Evolutionary conservation across 352 stramenopile genomes (phyloP).

Genomic region (Globisporangium recalcitrans): DNA sequence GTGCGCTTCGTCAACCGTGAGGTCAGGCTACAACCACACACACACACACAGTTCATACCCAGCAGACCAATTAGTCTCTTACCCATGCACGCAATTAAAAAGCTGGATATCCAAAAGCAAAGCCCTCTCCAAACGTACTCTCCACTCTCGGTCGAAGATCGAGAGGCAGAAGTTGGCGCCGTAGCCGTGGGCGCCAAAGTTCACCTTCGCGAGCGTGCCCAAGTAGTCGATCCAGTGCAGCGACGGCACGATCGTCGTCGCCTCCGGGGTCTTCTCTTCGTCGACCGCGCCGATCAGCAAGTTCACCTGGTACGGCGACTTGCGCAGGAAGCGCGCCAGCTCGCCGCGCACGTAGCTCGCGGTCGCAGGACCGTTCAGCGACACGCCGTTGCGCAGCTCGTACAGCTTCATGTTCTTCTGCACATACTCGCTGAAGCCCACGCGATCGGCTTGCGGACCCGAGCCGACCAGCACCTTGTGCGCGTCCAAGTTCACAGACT

Average conservation of each 20-base stretch:
- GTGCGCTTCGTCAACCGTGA: constrained; percentile 71
- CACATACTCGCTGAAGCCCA: constrained; percentile 84
- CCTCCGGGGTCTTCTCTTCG: constrained; percentile 27
- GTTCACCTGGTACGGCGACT: constrained; percentile 84
- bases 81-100: constrained; percentile 4
- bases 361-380: constrained; percentile 70
- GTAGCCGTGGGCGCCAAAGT: constrained; percentile 85
- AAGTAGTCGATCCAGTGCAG: constrained; percentile 90
- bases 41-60: not conserved
- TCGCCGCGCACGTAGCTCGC: constrained; percentile 84
- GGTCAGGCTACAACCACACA: constrained; percentile 36
- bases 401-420: constrained; percentile 92
- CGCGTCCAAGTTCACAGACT: constrained; percentile 67
- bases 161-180: constrained; percentile 80
- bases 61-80: not conserved
- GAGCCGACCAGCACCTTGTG: constrained; percentile 81
- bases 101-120: not conserved
- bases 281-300: constrained; percentile 76
- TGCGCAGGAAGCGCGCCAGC: constrained; percentile 74
- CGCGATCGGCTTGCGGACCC: constrained; percentile 73
- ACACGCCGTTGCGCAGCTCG: constrained; percentile 83
- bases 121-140: constrained; percentile 29
- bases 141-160: constrained; percentile 87
- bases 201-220: constrained; percentile 78
- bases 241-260: constrained; percentile 35